Base-by-base conservation (phyloP, 1,284 basidiomycete species). In the Paramarasmius palmivorus region DNA sequence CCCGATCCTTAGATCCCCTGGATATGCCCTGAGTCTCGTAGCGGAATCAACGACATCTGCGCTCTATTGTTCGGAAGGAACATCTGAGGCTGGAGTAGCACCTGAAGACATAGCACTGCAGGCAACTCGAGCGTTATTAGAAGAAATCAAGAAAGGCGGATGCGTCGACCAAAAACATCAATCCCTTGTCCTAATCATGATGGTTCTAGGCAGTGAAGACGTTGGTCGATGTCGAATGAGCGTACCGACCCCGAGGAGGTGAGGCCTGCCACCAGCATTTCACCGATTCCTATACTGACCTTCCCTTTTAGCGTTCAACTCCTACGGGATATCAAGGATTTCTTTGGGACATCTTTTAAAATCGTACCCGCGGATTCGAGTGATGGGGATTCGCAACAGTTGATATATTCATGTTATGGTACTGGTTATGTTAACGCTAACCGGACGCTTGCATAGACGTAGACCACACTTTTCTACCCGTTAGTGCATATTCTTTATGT, bases 161-260 rank as follows among this genome's bases (percentile, higher is more conserved):
- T 98, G 96, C 65, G 83, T 98, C 3, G 97, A 99, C 70, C 77
- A 87, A 49, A 83, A 88, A 57, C 94, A 97, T 69, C 97, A 99
- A 70, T 83, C 82, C 49, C 72, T 98, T n/a, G 87, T 94, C 0
- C 74, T 98, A 23, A 71, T 96, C 22, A 80, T 96, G 76, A 96
- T 99, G 93, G 89, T 93, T 1, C 76, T 98, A 8, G 95, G 96
- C 6, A 95, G 93, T 57, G 95, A 98, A 68, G 97, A 99, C 66
- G 94, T 99, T 1, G 92, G 94, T 1, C 83, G 89, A 58, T 93
- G 92, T 72, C 77, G 85, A 52, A 90, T 99, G 82, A 86, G 90
- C 7, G 82, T 87, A 58, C 86, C 95, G 6, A 93, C 91, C 3
- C 69, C 82, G 15, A 80, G 90, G 68, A 90, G 91, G 93, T 94